Evolutionary conservation across 768 basidiomycete species (phyloP).

Genomic region (Cystofilobasidium capitatum): DNA sequence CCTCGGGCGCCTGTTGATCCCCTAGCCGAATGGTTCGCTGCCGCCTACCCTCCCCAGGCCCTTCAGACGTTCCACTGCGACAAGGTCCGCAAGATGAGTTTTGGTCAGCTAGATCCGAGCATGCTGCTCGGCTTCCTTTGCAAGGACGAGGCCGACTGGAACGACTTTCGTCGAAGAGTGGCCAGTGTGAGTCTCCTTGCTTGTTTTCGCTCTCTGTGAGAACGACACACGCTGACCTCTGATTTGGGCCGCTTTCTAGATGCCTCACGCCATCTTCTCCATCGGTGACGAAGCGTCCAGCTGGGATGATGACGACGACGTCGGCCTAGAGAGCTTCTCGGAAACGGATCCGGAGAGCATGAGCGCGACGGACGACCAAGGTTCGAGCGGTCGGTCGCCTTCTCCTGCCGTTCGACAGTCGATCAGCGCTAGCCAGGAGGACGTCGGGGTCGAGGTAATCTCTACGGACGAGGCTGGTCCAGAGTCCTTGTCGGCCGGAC

Average conservation of each 20-base stretch:
- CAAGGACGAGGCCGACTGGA: slow-evolving; percentile 73
- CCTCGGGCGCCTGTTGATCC: slow-evolving; percentile 33
- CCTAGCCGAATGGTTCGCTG: slow-evolving; percentile 47
- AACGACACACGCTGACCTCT: slow-evolving; percentile 1
- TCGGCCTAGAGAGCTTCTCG: slow-evolving; percentile 73
- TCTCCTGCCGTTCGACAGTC: not conserved
- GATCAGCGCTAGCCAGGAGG: not conserved
- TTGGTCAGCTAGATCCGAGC: slow-evolving; percentile 83
- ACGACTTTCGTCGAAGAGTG: slow-evolving; percentile 63
- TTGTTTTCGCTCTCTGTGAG: slow-evolving; percentile 7
- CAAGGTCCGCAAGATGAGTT: slow-evolving; percentile 86
- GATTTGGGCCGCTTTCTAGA: slow-evolving; percentile 35
- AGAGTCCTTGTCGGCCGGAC: not conserved
- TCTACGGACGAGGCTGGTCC: not conserved
- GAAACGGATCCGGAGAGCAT: slow-evolving; percentile 39
- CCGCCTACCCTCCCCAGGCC: slow-evolving; percentile 62
- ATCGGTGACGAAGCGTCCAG: slow-evolving; percentile 78
- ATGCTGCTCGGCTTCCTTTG: slow-evolving; percentile 93
- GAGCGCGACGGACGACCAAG: not conserved
- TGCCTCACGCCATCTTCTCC: slow-evolving; percentile 60
- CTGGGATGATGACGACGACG: slow-evolving; percentile 59
- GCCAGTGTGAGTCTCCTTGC: slow-evolving; percentile 51
- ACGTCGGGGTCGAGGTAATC: not conserved
- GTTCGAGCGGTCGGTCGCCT: not conserved
- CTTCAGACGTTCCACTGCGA: slow-evolving; percentile 92